Conservation (phyloP, 2,329 filamentous ascomycete species). For the Chaetomiaceae sp. region DNA sequence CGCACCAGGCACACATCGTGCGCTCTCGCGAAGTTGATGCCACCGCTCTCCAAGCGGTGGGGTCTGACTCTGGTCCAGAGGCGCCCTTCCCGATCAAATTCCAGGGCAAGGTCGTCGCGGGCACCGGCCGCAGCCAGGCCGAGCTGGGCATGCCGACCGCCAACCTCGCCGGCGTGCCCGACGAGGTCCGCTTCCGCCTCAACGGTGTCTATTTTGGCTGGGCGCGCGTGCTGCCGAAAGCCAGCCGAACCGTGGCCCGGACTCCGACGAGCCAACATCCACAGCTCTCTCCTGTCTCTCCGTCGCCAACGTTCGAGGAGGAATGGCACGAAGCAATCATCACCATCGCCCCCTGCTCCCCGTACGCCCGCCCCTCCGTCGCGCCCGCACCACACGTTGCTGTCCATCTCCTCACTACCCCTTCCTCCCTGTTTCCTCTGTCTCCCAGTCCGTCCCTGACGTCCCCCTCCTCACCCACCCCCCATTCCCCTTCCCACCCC, state of each 20-base stretch:
- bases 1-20: constrained; percentile 10
- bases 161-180: constrained; percentile 46
- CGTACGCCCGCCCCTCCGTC: constrained; percentile 40
- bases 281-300: too few relatives aligned
- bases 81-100: constrained; percentile 50
- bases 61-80: constrained; percentile 45
- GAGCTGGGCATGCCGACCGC: constrained; percentile 47
- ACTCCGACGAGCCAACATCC: too few relatives aligned
- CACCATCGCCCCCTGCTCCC: constrained; percentile 46
- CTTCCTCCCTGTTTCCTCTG: constrained; percentile 38
- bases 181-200: constrained; percentile 47
- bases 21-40: constrained; percentile 6
- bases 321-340: constrained; percentile 56
- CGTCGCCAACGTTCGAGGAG: background rate
- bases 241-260: background rate
- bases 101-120: constrained; percentile 40
- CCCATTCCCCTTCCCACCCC: too few relatives aligned
- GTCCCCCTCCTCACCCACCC: background rate
- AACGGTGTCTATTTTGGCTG: constrained; percentile 61
- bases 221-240: constrained; percentile 39
- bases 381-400: constrained; percentile 45
- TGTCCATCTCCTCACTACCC: constrained; percentile 45
- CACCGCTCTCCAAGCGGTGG: constrained; percentile 28
- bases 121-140: constrained; percentile 35
- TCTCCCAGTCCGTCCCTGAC: too few relatives aligned